Evolutionary conservation across 2,329 filamentous ascomycete genomes (phyloP), one percentile per base, ranked within the genome.

Genomic region (Escovopsis sp.): DNA sequence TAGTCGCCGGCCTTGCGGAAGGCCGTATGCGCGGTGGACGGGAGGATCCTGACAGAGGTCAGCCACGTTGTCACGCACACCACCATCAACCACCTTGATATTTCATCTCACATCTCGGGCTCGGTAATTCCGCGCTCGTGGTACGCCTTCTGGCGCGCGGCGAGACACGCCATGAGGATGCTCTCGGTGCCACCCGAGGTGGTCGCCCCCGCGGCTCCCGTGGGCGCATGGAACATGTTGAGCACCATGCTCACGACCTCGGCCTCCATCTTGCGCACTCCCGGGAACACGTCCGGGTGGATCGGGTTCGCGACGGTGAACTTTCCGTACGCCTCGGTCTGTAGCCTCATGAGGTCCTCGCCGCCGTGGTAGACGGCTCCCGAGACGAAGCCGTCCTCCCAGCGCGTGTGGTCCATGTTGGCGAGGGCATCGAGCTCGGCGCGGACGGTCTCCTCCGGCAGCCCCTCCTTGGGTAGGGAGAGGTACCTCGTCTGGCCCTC

Each of bases 261-360:
- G 36, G 91, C 89, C 68, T 98, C 91, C 91, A 98, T 98, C 74
- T 98, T 98, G 54, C 91, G 73, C 40, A 98, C 88, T 25, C 89
- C 91, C 13, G 91, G 91, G 65, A 98, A 98, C 35, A 98, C 89
- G 64, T 98, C 91, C 7, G 91, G 91, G 60, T 98, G 91, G 51
- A 98, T 91, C 3, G 91, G 91, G 61, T 98, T 98, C 33, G 87
- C 76, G 27, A 98, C 91, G 39, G 87, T 89, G 60, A 98, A 98
- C 61, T 84, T 83, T 49, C 84, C 83, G 69, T 89, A 96, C 0
- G 91, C 89, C 58, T 95, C 85, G 6, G 84, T 84, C 66, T 98
- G 91, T 33, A 98, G 68, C 55, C 81, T 76, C 46, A 91, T 64
- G 51, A 98, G 65, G 36, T 82, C 79, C 33, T 84, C 74, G 41